Evolutionary conservation across 345 rosid species (phyloP).

Genomic region (Brassica napus): Da-Ae NC_063442.1:26141501-26142000

Average conservation of each 20-base stretch:
- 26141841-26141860: background rate
- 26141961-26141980: too few species aligned
- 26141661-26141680: conserved; percentile 70
- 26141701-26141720: conserved; percentile 56
- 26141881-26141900: background rate
- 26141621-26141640: conserved; percentile 22
- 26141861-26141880: background rate
- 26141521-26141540: conserved; percentile 68
- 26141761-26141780: too few species aligned
- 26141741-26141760: too few species aligned
- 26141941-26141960: too few species aligned
- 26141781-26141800: background rate
- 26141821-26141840: background rate
- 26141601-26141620: background rate
- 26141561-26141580: background rate
- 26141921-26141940: too few species aligned
- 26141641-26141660: conserved; percentile 87
- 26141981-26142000: too few species aligned
- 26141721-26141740: too few species aligned
- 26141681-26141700: conserved; percentile 67
- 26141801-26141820: background rate
- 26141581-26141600: background rate
- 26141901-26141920: too few species aligned
- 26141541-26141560: conserved; percentile 48
- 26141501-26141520: conserved; percentile 79